These are phyloP conservation scores for Lactifluus rugatus DNA, from an alignment of 768 basidiomycete species.

Conservation along the genomic window DNA sequence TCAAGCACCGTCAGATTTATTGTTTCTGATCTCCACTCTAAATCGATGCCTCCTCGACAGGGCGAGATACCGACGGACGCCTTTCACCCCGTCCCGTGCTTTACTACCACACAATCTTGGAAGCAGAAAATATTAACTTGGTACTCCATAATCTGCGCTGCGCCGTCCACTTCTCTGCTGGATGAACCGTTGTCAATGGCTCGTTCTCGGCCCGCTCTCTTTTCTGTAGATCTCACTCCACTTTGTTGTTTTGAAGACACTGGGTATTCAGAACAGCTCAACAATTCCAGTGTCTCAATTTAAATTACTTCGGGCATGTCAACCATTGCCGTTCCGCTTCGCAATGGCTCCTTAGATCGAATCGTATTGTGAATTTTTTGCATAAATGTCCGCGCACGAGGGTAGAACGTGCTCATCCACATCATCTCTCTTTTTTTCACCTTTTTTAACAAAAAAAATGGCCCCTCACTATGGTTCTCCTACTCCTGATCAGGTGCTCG, in stretches of 20 bases:
- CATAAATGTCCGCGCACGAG: neutral
- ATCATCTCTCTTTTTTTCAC: slow-evolving; percentile 1
- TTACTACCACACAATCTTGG: neutral
- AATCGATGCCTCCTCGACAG: neutral
- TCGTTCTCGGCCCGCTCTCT: neutral
- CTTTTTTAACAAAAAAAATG: slow-evolving; percentile 19
- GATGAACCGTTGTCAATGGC: slow-evolving; percentile 5
- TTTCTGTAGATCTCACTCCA: neutral
- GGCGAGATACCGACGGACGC: neutral
- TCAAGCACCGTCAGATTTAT: slow-evolving; percentile 9
- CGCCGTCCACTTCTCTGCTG: slow-evolving; percentile 5
- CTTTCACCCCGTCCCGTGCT: neutral
- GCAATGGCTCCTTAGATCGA: neutral
- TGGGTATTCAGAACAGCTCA: neutral
- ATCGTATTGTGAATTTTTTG: neutral
- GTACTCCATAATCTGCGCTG: slow-evolving; percentile 7
- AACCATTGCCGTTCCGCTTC: neutral
- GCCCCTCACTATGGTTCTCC: slow-evolving; percentile 24
- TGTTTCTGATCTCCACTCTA: slow-evolving; percentile 15
- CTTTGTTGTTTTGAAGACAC: neutral
- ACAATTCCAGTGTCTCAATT: neutral
- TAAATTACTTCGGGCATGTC: slow-evolving; percentile 4
- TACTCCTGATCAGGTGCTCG: slow-evolving; percentile 39
- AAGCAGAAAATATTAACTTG: neutral
- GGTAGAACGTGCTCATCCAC: neutral